These are phyloP conservation scores for Trichomonas gallinae DNA, from an alignment of 208 protist species.

Conservation along the genomic window DNA sequence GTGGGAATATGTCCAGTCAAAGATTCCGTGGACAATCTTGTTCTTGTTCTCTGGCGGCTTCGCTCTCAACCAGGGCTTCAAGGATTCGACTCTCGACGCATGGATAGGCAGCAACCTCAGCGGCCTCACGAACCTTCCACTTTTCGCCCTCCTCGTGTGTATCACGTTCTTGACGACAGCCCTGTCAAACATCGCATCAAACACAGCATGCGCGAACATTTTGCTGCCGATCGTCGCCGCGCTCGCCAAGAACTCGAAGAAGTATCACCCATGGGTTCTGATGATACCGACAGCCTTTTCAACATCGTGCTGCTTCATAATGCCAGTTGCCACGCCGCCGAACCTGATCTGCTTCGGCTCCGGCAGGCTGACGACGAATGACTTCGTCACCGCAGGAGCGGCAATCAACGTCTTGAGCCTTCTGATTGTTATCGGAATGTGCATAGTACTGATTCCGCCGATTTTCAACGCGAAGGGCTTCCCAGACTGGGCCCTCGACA, in stretches of 20 bases:
- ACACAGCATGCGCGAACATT: slow-evolving; percentile 25
- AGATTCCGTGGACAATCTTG: slow-evolving; percentile 31
- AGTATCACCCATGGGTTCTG: slow-evolving; percentile 27
- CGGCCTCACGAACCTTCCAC: not conserved
- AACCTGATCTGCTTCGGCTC: slow-evolving; percentile 35
- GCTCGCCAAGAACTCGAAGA: not conserved
- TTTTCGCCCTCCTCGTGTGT: not conserved
- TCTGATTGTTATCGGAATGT: not conserved
- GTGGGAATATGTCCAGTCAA: slow-evolving; percentile 19
- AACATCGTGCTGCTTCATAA: slow-evolving; percentile 26
- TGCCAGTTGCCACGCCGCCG: slow-evolving; percentile 36
- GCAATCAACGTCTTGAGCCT: not conserved
- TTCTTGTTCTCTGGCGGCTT: slow-evolving; percentile 36
- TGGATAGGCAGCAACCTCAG: not conserved
- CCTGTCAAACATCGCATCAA: not conserved
- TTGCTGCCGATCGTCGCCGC: slow-evolving; percentile 23
- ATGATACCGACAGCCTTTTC: slow-evolving; percentile 27
- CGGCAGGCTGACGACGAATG: not conserved
- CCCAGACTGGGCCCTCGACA: not conserved
- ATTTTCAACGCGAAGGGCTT: not conserved
- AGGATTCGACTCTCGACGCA: not conserved
- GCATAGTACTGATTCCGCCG: not conserved
- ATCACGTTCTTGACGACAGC: not conserved
- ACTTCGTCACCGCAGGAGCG: not conserved
- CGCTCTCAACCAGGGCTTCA: slow-evolving; percentile 28